These are phyloP conservation scores for Exsudoporus floridanus DNA, from an alignment of 1,284 basidiomycete species.

Conservation along the genomic window DNA sequence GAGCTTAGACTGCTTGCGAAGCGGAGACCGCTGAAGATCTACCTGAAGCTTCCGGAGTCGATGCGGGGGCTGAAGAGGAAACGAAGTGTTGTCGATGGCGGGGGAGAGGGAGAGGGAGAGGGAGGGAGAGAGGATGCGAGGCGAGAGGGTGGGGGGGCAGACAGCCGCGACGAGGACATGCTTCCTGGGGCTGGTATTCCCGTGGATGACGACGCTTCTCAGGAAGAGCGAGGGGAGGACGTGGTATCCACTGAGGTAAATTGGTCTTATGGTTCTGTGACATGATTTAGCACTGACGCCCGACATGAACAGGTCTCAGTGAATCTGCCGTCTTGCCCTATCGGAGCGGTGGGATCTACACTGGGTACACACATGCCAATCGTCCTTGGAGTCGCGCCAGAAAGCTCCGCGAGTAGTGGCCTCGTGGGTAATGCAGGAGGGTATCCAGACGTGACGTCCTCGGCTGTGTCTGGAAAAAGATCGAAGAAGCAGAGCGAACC, in stretches of 20 bases:
- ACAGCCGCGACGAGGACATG: background rate
- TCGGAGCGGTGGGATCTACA: background rate
- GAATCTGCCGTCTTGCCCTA: background rate
- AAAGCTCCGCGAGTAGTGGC: background rate
- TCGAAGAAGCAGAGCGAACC: background rate
- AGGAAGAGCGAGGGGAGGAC: background rate
- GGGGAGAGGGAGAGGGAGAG: background rate
- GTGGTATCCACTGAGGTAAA: constrained; percentile 5
- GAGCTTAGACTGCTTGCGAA: constrained; percentile 23
- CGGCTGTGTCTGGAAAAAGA: background rate
- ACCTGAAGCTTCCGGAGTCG: constrained; percentile 3
- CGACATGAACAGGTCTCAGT: constrained; percentile 7
- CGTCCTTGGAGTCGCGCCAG: background rate
- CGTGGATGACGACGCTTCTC: background rate
- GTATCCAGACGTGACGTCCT: background rate
- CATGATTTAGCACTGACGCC: constrained; percentile 1
- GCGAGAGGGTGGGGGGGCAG: background rate
- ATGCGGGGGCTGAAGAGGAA: constrained; percentile 23
- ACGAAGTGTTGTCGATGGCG: background rate
- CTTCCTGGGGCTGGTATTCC: background rate
- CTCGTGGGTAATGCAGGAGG: background rate
- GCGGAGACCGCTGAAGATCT: constrained; percentile 8
- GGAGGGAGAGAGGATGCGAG: background rate
- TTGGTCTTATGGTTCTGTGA: background rate
- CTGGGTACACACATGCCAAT: background rate